Evolutionary conservation across 441 rosid species (phyloP).

Genomic region (Bruguiera hainesii): DNA sequence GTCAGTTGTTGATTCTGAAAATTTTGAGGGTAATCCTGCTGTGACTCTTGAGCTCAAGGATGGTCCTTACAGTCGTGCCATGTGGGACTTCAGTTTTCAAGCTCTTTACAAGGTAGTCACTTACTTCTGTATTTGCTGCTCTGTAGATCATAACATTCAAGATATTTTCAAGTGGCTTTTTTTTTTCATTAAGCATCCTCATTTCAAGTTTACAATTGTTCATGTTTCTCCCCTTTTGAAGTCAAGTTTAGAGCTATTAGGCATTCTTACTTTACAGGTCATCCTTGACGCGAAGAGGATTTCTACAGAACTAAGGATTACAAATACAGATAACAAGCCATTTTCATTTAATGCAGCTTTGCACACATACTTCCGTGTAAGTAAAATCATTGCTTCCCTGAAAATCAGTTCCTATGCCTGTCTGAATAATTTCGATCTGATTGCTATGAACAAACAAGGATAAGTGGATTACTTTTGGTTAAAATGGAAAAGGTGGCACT

Average conservation of each 20-base stretch:
- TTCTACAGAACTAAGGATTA: constrained; percentile 70
- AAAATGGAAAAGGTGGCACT: neutral
- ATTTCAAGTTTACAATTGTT: constrained; percentile 14
- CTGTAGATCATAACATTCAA: neutral
- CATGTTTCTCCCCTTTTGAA: neutral
- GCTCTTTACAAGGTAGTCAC: constrained; percentile 64
- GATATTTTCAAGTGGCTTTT: neutral
- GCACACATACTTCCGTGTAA: constrained; percentile 85
- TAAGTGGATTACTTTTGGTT: neutral
- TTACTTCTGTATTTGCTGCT: constrained; percentile 1
- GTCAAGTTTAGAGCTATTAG: no score
- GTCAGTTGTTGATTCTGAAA: constrained; percentile 65
- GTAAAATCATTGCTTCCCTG: constrained; percentile 19
- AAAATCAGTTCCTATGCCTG: constrained; percentile 9
- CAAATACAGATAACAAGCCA: constrained; percentile 72
- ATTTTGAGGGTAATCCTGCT: constrained; percentile 52
- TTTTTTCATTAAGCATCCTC: neutral
- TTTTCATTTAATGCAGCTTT: constrained; percentile 79
- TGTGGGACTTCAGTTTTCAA: constrained; percentile 92
- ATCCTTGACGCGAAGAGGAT: constrained; percentile 58
- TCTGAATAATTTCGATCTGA: constrained; percentile 5
- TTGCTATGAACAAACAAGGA: neutral
- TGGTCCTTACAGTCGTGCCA: constrained; percentile 77
- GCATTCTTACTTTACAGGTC: constrained; percentile 40
- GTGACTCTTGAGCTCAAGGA: constrained; percentile 84